Evolutionary conservation across 1,284 basidiomycete genomes (phyloP), one percentile per base, ranked within the genome.

Genomic region (Trametes polyzona): DNA sequence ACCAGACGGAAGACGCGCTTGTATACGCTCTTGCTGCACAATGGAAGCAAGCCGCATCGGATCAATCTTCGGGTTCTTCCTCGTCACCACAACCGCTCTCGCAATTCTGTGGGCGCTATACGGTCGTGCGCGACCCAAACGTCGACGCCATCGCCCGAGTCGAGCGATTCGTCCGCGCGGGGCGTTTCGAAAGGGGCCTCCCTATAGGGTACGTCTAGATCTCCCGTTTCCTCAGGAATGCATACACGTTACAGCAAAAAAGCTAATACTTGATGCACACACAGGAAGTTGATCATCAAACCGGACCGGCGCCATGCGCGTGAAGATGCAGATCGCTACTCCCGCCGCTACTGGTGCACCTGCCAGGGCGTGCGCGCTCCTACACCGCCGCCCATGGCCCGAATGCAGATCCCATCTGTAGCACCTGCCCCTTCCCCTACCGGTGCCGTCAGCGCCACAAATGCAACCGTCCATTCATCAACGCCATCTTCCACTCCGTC

Each of bases 81-180:
- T n/a, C 39, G 17, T 17, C 39, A 3, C 2, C 30, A 2, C 44
- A 52, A 14, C 42, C 32, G 4, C 59, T 44, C 49, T 39, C 62
- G 30, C 33, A 46, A 16, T 67, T 66, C 58, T 44, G 47, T n/a
- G 64, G 65, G 8, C 37, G 57, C 8, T 67, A 59, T 54, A 57
- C 66, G n/a, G 59, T 67, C 29, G 54, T 66, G 32, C 57, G 62
- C 37, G 65, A 69, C 48, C 65, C 66, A 7, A 40, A 43, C n/a
- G 35, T 66, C 14, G 21, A 32, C 6, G 23, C 44, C 14, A 30
- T 36, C 29, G 36, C 44, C 17, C 65, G 55, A 39, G 61, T 57
- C 36, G 52, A 54, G 49, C 47, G 55, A 14, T 32, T 64, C 26
- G 57, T 62, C 11, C 41, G 24, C 12, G 57, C 59, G 17, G 52